Evolutionary conservation across 2,329 filamentous ascomycete species (phyloP).

Genomic region (Chaetomium olivaceum): DNA sequence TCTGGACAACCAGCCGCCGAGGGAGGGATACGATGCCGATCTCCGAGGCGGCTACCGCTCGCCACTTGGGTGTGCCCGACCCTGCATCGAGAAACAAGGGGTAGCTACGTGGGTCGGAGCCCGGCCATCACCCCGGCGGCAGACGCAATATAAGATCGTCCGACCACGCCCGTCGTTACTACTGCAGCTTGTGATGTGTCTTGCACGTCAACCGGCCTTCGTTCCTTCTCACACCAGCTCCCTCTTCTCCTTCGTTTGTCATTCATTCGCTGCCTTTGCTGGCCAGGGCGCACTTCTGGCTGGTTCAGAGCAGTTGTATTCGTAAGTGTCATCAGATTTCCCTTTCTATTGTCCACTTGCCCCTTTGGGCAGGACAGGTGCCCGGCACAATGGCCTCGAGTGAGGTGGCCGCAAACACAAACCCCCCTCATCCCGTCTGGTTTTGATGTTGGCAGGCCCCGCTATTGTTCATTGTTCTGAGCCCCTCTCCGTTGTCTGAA

Average conservation of each 20-base stretch:
- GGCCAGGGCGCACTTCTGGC: constrained; percentile 20
- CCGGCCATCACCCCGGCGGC: constrained; percentile 18
- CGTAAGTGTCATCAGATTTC: constrained; percentile 19
- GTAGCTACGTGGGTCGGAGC: constrained; percentile 16
- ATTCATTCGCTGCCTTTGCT: constrained; percentile 23
- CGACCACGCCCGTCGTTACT: constrained; percentile 13
- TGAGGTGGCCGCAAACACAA: not conserved
- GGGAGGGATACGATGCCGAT: constrained; percentile 10
- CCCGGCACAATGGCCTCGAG: not conserved
- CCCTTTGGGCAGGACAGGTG: constrained; percentile 3
- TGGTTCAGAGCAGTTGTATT: constrained; percentile 14
- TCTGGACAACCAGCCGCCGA: not conserved
- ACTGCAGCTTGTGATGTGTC: constrained; percentile 11
- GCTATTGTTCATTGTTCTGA: constrained; percentile 2
- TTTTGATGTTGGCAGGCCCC: not conserved
- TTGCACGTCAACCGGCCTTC: constrained; percentile 13
- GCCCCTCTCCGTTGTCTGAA: not conserved
- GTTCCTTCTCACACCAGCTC: constrained; percentile 8
- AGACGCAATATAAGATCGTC: constrained; percentile 30
- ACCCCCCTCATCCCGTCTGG: not conserved
- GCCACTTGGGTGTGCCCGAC: constrained; percentile 23
- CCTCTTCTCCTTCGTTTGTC: constrained; percentile 15
- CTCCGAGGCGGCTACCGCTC: constrained; percentile 30
- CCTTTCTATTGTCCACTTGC: not conserved
- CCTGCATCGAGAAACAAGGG: constrained; percentile 22